Evolutionary conservation across 192 early-diverging fungal species (phyloP).

Genomic region (Podila clonocystis): DNA sequence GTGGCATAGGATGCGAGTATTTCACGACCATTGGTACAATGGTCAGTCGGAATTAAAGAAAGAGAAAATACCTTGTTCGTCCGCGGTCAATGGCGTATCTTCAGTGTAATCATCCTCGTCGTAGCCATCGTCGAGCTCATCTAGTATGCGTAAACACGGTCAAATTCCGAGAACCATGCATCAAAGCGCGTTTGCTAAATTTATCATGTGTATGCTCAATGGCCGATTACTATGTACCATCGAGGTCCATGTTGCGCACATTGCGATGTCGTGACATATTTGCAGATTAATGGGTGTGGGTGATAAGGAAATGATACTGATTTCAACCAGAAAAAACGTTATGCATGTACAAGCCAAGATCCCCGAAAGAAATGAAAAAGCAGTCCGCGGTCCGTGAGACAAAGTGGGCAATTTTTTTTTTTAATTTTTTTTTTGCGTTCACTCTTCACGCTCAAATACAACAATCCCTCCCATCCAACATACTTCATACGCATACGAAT

Average conservation of each 20-base stretch:
- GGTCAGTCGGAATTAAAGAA: neutral
- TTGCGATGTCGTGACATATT: conserved; percentile 64
- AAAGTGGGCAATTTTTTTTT: neutral
- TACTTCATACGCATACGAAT: neutral
- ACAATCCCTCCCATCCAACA: neutral
- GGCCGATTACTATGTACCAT: conserved; percentile 45
- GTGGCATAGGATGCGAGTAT: neutral
- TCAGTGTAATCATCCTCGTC: conserved; percentile 53
- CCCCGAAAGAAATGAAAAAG: neutral
- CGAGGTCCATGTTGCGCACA: conserved; percentile 60
- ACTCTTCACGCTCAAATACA: neutral
- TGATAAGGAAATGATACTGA: neutral
- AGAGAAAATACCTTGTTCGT: conserved; percentile 27
- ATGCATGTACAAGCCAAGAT: neutral
- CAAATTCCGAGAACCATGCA: neutral
- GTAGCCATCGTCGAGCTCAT: conserved; percentile 53
- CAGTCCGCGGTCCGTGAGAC: neutral
- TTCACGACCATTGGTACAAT: neutral
- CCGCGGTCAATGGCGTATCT: conserved; percentile 33
- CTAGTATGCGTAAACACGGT: conserved; percentile 18
- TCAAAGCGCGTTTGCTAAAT: neutral
- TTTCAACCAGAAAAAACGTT: neutral
- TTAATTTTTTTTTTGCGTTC: neutral
- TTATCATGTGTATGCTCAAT: neutral
- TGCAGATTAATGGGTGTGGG: neutral